Evolutionary conservation across 768 basidiomycete genomes (phyloP), one percentile per base, ranked within the genome.

Genomic region (Leucogyrophana mollusca): DNA sequence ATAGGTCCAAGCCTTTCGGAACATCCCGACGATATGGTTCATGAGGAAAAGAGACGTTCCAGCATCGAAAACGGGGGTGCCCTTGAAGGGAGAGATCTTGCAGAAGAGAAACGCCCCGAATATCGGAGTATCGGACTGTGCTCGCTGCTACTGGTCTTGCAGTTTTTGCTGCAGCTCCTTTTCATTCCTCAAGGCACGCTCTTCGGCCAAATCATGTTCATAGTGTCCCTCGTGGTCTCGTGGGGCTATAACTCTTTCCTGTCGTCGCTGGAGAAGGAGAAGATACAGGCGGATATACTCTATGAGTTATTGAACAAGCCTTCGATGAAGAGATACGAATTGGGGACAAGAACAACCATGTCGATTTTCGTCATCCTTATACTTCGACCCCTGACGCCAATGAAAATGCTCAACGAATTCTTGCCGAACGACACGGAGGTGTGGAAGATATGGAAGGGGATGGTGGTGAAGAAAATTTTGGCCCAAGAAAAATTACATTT

Each of bases 241-340:
- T 70, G 69, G 68, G 44, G 14, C 1, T 68, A 70, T 43, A 70
- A 70, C 34, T 58, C 64, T 1, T 70, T 59, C 37, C 59, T 70
- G 22, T 66, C 67, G 7, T 64, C 61, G 0, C 51, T 76, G 57
- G 72, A 76, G 43, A 60, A 60, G 21, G 58, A 63, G 37, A 63
- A 49, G 18, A 56, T 65, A 9, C 64, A 64, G 37, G 54, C 40
- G 7, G 39, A 51, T 1, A 33, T 63, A 7, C 43, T 62, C 22
- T 47, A 49, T 38, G 32, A 49, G 17, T 54, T 50, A 20, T 47
- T 62, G 1, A 51, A 45, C 1, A 45, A 17, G 18, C 62, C 51
- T 0, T 18, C 18, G 6, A 39, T 60, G 46, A 43, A 16, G 4
- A 65, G 55, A 44, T 62, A 53, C 38, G 47, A 42, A 37, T 53